Evolutionary conservation across 345 rosid species (phyloP).

Genomic region (Anastatica hierochuntica): DNA sequence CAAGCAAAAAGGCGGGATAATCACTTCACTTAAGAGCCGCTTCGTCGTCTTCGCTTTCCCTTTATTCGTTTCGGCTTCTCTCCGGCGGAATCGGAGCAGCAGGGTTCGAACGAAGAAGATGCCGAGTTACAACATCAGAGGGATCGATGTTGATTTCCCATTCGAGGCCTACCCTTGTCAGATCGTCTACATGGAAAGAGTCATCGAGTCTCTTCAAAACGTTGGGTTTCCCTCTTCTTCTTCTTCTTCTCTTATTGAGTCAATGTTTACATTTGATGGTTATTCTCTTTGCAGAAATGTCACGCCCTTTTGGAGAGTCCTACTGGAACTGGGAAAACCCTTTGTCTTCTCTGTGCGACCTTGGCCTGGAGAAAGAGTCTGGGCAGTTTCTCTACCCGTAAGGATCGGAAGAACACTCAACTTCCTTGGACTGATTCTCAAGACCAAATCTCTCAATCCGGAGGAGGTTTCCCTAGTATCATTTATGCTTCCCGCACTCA

Average conservation of each 20-base stretch:
- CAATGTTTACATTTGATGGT: neutral
- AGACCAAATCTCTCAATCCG: slow-evolving; percentile 17
- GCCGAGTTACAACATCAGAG: slow-evolving; percentile 77
- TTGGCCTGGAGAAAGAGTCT: slow-evolving; percentile 96
- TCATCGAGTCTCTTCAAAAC: slow-evolving; percentile 72
- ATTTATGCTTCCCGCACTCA: slow-evolving; percentile 88
- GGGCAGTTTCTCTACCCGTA: slow-evolving; percentile 59
- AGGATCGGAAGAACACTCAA: slow-evolving; percentile 22
- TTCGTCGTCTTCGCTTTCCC: too few species aligned
- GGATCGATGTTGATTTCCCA: slow-evolving; percentile 87
- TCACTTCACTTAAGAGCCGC: too few species aligned
- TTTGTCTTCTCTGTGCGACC: slow-evolving; percentile 92
- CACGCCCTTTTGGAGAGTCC: slow-evolving; percentile 97
- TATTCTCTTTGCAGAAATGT: slow-evolving; percentile 37
- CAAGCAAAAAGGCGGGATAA: too few species aligned
- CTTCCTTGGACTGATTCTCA: slow-evolving; percentile 12
- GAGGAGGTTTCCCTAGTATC: slow-evolving; percentile 59
- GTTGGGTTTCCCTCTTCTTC: slow-evolving; percentile 29
- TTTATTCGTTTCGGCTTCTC: too few species aligned
- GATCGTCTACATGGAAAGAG: slow-evolving; percentile 90
- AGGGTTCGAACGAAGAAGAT: too few species aligned
- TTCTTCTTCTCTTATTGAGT: neutral
- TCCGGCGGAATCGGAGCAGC: too few species aligned
- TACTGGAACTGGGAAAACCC: slow-evolving; percentile 93
- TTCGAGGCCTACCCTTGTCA: slow-evolving; percentile 87